A percentile compares a stretch with the other conserved stretches of the same genome.
Evolutionary conservation across 768 basidiomycete genomes (phyloP).

Genomic region (Russula vinacea): DNA sequence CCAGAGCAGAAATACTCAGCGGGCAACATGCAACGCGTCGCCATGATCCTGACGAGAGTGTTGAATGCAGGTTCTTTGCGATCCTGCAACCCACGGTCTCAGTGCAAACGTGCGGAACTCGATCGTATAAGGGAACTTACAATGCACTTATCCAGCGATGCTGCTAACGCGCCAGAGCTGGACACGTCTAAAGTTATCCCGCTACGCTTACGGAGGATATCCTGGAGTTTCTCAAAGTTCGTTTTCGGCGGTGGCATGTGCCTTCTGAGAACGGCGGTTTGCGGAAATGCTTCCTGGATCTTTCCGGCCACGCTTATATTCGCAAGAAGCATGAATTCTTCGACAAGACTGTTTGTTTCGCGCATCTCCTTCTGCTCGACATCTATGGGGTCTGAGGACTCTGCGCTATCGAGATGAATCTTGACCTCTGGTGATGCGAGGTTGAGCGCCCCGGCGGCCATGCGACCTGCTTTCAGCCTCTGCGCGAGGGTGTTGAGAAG

Average conservation of each 20-base stretch:
- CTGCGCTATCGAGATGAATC: constrained; percentile 89
- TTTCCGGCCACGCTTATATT: constrained; percentile 91
- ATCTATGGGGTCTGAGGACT: constrained; percentile 95
- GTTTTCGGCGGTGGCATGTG: constrained; percentile 88
- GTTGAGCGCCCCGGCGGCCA: constrained; percentile 96
- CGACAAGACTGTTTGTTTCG: constrained; percentile 95
- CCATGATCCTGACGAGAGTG: constrained; percentile 97
- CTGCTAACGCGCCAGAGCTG: constrained; percentile 84
- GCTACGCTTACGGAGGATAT: constrained; percentile 83
- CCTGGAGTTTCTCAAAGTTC: constrained; percentile 95
- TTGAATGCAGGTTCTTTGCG: constrained; percentile 86
- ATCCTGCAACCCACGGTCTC: constrained; percentile 50
- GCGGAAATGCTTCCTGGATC: constrained; percentile 93
- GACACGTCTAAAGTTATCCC: constrained; percentile 85
- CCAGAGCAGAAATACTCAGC: constrained; percentile 99
- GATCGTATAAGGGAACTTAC: constrained; percentile 44
- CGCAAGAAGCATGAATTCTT: constrained; percentile 98
- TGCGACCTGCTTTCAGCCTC: constrained; percentile 79
- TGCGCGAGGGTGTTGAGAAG: constrained; percentile 83
- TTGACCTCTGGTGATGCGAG: constrained; percentile 99
- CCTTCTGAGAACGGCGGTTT: constrained; percentile 89
- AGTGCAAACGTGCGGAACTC: constrained; percentile 15
- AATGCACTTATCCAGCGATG: constrained; percentile 81
- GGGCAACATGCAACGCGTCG: constrained; percentile 95
- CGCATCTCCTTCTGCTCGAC: constrained; percentile 91